phyloP scores from a whole-genome alignment of 768 basidiomycete species.

The Nidula microcarpa region DNA sequence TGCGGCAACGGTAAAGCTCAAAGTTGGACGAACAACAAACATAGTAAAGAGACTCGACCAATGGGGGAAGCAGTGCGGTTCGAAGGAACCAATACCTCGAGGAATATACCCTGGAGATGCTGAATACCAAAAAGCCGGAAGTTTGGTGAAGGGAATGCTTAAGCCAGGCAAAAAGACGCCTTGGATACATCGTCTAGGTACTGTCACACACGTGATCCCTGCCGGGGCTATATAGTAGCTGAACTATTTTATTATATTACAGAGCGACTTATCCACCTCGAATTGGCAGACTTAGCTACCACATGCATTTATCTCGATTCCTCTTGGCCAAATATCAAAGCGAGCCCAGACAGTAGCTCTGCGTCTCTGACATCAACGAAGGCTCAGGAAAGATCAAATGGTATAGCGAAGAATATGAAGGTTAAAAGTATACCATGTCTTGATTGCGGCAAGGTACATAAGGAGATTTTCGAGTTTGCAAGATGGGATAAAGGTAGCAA shows the following conservation, averaged over 20 bases:
- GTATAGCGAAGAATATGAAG: slow-evolving; percentile 10
- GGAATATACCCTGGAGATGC: slow-evolving; percentile 69
- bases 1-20: slow-evolving; percentile 50
- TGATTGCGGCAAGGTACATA: slow-evolving; percentile 54
- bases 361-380: neutral
- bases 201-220: slow-evolving; percentile 4
- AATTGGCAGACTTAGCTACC: slow-evolving; percentile 65
- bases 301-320: slow-evolving; percentile 59
- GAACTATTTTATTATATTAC: neutral
- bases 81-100: slow-evolving; percentile 69
- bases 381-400: neutral
- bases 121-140: slow-evolving; percentile 34
- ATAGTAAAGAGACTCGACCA: slow-evolving; percentile 70
- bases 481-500: slow-evolving; percentile 49
- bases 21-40: slow-evolving; percentile 78
- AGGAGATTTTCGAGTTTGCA: slow-evolving; percentile 76
- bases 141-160: slow-evolving; percentile 65
- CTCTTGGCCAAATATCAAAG: slow-evolving; percentile 34
- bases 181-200: slow-evolving; percentile 66
- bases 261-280: slow-evolving; percentile 79
- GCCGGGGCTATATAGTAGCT: neutral
- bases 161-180: slow-evolving; percentile 57
- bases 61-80: slow-evolving; percentile 80
- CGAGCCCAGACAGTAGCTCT: slow-evolving; percentile 5
- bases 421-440: slow-evolving; percentile 24